Conservation (phyloP, 768 basidiomycete species). For the Cystobasidiopsis lactophilus region DNA sequence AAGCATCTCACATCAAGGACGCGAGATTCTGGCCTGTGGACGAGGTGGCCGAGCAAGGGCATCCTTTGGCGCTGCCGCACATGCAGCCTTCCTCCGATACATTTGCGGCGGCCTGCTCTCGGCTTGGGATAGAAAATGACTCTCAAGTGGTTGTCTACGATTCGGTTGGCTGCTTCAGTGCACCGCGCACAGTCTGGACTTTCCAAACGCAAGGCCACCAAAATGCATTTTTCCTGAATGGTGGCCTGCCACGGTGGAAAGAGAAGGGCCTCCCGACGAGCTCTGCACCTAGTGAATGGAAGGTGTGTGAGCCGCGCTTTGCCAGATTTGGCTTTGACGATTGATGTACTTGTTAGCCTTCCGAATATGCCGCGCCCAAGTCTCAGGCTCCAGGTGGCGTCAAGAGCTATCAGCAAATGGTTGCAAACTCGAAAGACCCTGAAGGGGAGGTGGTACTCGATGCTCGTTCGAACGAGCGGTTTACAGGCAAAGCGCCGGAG, state of each 20-base stretch:
- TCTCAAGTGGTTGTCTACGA: conserved; percentile 84
- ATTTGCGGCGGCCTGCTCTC: conserved; percentile 44
- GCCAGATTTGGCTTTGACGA: neutral
- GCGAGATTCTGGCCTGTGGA: conserved; percentile 63
- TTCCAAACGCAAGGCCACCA: conserved; percentile 77
- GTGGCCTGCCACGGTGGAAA: conserved; percentile 39
- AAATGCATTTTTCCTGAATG: conserved; percentile 68
- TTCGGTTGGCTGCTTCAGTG: conserved; percentile 67
- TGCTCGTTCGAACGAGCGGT: conserved; percentile 64
- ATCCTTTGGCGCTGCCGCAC: conserved; percentile 64
- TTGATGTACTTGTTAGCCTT: conserved; percentile 6
- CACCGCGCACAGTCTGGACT: conserved; percentile 81
- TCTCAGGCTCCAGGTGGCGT: neutral
- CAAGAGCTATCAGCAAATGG: conserved; percentile 40
- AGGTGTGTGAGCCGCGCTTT: neutral
- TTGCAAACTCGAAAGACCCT: conserved; percentile 28
- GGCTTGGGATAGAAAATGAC: conserved; percentile 45
- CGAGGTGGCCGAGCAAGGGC: conserved; percentile 29
- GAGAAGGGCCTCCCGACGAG: conserved; percentile 16
- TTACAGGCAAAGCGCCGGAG: conserved; percentile 58
- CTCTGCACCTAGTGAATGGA: neutral
- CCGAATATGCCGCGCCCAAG: neutral
- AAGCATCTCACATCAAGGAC: conserved; percentile 41
- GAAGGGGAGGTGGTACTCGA: conserved; percentile 56
- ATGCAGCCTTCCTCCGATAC: conserved; percentile 61